phyloP scores from a whole-genome alignment of 2,329 filamentous ascomycete genomes.

The Monilinia polystroma region DNA sequence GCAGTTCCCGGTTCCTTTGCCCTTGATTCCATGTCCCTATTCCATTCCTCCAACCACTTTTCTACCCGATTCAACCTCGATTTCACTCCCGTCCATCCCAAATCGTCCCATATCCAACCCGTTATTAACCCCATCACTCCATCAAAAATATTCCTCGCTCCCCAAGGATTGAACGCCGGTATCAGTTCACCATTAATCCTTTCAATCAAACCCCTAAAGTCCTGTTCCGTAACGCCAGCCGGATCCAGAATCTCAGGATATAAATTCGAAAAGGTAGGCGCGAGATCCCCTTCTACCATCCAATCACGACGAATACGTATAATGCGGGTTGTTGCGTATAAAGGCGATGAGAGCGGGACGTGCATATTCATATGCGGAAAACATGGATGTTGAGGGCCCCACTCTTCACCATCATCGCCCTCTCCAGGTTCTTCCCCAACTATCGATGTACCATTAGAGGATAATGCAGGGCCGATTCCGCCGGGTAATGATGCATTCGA shows the following conservation, averaged over 20 bases:
- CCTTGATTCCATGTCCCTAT: slow-evolving; percentile 64
- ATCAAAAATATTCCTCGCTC: slow-evolving; percentile 75
- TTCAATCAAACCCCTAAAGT: slow-evolving; percentile 80
- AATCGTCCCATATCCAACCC: slow-evolving; percentile 92
- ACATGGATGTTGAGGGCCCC: slow-evolving; percentile 92
- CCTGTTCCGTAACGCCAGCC: slow-evolving; percentile 74
- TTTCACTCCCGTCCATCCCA: slow-evolving; percentile 77
- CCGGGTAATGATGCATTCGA: slow-evolving; percentile 32
- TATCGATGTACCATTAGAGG: slow-evolving; percentile 41
- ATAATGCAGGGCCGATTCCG: slow-evolving; percentile 38
- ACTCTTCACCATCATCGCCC: slow-evolving; percentile 64
- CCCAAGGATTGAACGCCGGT: slow-evolving; percentile 77
- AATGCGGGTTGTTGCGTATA: slow-evolving; percentile 77
- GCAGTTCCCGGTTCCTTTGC: slow-evolving; percentile 50
- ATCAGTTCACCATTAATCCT: slow-evolving; percentile 77
- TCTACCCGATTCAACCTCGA: slow-evolving; percentile 68
- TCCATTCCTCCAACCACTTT: slow-evolving; percentile 84
- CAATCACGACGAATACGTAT: slow-evolving; percentile 91
- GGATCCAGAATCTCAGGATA: slow-evolving; percentile 96
- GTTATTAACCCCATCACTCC: slow-evolving; percentile 76
- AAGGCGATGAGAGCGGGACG: slow-evolving; percentile 71
- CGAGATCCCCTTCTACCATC: slow-evolving; percentile 84
- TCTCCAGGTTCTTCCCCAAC: slow-evolving; percentile 44
- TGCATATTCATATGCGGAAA: slow-evolving; percentile 93
- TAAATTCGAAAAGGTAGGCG: slow-evolving; percentile 89